Evolutionary conservation across 2,329 filamentous ascomycete genomes (phyloP).

Genomic region (Pseudogymnoascus sp.): DNA sequence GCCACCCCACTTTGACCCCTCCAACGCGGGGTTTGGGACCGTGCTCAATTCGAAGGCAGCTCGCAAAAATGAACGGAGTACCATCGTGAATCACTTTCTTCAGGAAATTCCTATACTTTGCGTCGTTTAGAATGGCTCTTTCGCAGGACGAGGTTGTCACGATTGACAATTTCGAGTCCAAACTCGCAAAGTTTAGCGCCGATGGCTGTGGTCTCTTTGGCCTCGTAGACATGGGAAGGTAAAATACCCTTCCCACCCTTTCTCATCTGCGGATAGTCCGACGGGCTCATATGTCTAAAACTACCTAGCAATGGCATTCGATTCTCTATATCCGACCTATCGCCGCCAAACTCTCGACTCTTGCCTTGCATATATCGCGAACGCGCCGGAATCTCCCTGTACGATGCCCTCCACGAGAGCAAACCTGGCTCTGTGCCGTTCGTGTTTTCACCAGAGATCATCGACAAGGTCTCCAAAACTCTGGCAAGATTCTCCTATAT

Average conservation of each 20-base stretch:
- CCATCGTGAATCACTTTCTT: neutral
- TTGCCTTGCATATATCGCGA: conserved; percentile 71
- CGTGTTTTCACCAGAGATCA: conserved; percentile 45
- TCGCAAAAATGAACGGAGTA: neutral
- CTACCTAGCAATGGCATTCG: conserved; percentile 76
- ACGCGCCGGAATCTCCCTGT: conserved; percentile 74
- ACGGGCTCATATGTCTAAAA: conserved; percentile 11
- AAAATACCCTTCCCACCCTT: conserved; percentile 13
- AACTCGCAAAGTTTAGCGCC: conserved; percentile 20
- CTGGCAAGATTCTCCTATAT: conserved; percentile 63
- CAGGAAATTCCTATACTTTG: neutral
- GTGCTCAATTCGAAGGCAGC: neutral
- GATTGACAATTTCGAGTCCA: conserved; percentile 22
- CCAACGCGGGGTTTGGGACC: neutral
- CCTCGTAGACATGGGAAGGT: conserved; percentile 30
- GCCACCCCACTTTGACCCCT: neutral
- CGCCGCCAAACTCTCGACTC: conserved; percentile 60
- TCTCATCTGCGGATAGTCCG: neutral
- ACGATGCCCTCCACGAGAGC: conserved; percentile 63
- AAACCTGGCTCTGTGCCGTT: conserved; percentile 25
- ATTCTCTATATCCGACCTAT: conserved; percentile 80
- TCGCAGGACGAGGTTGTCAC: conserved; percentile 21
- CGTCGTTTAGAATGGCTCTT: conserved; percentile 14
- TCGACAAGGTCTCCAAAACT: conserved; percentile 55
- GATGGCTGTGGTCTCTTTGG: conserved; percentile 21